Percentiles rank a stretch among this genome's conserved stretches.
Evolutionary conservation across 108 stramenopile genomes (phyloP).

Genomic region (Fistulifera pelliculosa): DNA sequence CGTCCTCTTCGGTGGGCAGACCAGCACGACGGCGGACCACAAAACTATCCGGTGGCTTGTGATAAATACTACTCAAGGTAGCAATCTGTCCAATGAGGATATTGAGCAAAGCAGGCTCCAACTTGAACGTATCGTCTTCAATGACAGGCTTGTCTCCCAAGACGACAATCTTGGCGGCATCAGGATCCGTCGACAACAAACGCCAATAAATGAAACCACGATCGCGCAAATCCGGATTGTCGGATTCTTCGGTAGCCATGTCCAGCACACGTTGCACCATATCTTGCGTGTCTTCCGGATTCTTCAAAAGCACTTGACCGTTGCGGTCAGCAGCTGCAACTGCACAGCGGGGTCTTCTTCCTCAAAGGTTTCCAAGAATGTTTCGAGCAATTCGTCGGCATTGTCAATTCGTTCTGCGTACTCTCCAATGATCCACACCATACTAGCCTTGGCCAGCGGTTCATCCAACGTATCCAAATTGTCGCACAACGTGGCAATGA

Average conservation of each 20-base stretch:
- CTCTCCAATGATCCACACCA: constrained; percentile 99
- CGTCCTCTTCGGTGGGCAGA: constrained; percentile 37
- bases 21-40: constrained; percentile 79
- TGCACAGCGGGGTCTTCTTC: constrained; percentile 96
- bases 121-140: constrained; percentile 93
- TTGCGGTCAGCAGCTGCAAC: constrained; percentile 95
- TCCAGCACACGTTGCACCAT: constrained; percentile 97
- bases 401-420: constrained; percentile 99
- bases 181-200: constrained; percentile 91
- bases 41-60: constrained; percentile 98
- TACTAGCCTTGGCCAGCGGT: constrained; percentile 96
- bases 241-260: constrained; percentile 95
- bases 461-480: constrained; percentile 98
- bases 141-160: constrained; percentile 97
- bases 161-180: constrained; percentile 97
- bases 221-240: constrained; percentile 98
- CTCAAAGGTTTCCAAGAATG: constrained; percentile 94
- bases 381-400: constrained; percentile 96
- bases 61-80: constrained; percentile 91
- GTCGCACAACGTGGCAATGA: constrained; percentile 98
- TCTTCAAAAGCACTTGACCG: constrained; percentile 99
- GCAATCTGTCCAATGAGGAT: constrained; percentile 89
- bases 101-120: constrained; percentile 91
- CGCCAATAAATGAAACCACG: constrained; percentile 99
- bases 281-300: constrained; percentile 94